phyloP scores from a whole-genome alignment of 176 grass and related monocot genomes.

The Cocos nucifera region DNA sequence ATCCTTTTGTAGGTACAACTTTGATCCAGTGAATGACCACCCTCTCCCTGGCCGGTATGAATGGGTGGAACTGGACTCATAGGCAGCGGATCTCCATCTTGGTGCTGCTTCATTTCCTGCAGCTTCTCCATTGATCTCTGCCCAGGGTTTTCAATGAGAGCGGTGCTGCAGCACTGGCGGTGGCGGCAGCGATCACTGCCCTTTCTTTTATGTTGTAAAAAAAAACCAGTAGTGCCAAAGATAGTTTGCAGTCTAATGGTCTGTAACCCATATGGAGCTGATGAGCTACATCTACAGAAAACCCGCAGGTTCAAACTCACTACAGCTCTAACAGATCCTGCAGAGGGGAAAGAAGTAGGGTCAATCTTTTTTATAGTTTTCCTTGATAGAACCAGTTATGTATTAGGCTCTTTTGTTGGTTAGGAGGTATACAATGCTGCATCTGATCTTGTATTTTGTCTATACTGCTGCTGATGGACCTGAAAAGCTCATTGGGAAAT shows the following conservation, averaged over 20 bases:
- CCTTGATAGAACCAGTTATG: no score
- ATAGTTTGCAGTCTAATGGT: not conserved
- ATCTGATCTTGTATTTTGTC: no score
- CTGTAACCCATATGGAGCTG: conserved; percentile 12
- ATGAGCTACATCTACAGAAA: not conserved
- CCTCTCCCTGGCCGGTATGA: conserved; percentile 10
- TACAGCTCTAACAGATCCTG: no score
- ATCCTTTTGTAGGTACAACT: conserved; percentile 8
- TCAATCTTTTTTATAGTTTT: no score
- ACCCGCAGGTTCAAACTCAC: no score
- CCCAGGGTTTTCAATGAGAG: conserved; percentile 19
- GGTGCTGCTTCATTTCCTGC: conserved; percentile 3
- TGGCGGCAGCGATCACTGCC: not conserved
- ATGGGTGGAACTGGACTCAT: conserved; percentile 16
- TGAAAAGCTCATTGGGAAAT: no score
- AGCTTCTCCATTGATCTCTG: conserved; percentile 7
- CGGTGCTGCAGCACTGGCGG: not conserved
- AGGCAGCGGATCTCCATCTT: not conserved
- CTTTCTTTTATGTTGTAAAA: conserved; percentile 17
- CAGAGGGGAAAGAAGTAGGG: no score
- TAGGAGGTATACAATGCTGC: no score
- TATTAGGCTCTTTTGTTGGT: no score
- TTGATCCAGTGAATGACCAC: conserved; percentile 12
- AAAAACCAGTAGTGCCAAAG: conserved; percentile 2
- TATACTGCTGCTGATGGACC: no score